Evolutionary conservation across 345 rosid species (phyloP).

Genomic region (Brassica rapa): DNA sequence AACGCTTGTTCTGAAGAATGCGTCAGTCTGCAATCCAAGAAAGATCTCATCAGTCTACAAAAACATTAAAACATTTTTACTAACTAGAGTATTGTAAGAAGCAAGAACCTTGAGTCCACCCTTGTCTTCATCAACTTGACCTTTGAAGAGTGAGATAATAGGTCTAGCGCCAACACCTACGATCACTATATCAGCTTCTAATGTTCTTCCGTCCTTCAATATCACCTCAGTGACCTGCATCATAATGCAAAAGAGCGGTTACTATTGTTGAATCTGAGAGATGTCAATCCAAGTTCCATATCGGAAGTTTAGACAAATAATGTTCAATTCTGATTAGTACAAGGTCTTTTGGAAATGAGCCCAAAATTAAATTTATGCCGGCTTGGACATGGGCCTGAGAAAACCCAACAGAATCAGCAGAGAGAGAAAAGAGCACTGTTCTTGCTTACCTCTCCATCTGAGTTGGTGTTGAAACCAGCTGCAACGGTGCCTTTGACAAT

Average conservation of each 20-base stretch:
- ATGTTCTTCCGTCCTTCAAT: conserved; percentile 77
- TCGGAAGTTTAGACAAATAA: too few relatives aligned
- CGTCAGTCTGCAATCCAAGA: conserved; percentile 35
- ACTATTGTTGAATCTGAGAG: background rate
- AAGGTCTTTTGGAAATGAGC: too few relatives aligned
- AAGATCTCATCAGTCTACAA: background rate
- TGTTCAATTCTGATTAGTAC: too few relatives aligned
- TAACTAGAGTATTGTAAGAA: background rate
- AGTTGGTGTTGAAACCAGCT: conserved; percentile 68
- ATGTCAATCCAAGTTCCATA: too few relatives aligned
- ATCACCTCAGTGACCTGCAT: conserved; percentile 63
- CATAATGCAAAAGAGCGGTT: background rate
- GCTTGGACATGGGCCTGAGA: too few relatives aligned
- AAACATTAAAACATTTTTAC: background rate
- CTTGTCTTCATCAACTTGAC: conserved; percentile 88
- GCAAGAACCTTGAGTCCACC: conserved; percentile 76
- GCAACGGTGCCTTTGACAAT: conserved; percentile 84
- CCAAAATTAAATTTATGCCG: too few relatives aligned
- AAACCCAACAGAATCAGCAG: too few relatives aligned
- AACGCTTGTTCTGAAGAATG: conserved; percentile 38
- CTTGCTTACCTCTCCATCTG: conserved; percentile 63
- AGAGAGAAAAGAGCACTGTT: too few relatives aligned
- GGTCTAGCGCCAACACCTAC: conserved; percentile 98
- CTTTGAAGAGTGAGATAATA: conserved; percentile 70
- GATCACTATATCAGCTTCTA: conserved; percentile 91